A percentile compares a stretch with the other conserved stretches of the same genome.
Conservation (phyloP, 768 basidiomycete genomes). For the Suillus subaureus region DNA sequence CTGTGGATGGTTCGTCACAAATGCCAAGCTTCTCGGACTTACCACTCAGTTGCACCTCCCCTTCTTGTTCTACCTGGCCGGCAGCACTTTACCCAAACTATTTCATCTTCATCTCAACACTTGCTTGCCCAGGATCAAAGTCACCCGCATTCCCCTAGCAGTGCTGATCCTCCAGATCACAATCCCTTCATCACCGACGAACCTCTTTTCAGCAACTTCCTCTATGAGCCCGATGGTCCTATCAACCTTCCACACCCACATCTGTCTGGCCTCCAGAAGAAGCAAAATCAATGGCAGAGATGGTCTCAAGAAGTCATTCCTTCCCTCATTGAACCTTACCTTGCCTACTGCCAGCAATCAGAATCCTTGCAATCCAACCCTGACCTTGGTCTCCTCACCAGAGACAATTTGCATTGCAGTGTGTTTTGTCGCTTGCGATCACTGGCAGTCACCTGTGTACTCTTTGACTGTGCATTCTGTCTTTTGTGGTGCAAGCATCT, state of each 20-base stretch:
- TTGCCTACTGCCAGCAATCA: slow-evolving; percentile 1
- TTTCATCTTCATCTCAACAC: background rate
- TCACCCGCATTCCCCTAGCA: background rate
- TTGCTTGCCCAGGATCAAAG: background rate
- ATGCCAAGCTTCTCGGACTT: background rate
- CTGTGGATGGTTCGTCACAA: background rate
- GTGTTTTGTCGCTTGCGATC: too few species aligned
- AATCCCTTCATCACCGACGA: background rate
- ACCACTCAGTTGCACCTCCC: background rate
- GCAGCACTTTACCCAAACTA: slow-evolving; percentile 3
- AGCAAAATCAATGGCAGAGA: too few species aligned
- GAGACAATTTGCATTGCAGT: too few species aligned
- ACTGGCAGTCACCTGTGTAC: too few species aligned
- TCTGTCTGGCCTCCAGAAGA: too few species aligned
- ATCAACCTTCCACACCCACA: too few species aligned
- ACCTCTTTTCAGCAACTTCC: background rate
- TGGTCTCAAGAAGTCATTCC: too few species aligned
- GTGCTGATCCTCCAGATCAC: too few species aligned
- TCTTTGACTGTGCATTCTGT: too few species aligned
- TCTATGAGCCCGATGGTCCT: slow-evolving; percentile 3
- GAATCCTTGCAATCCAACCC: background rate
- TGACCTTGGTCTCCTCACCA: too few species aligned
- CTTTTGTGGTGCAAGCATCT: too few species aligned
- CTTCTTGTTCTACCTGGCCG: slow-evolving; percentile 8
- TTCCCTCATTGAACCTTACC: slow-evolving; percentile 12